Percentiles rank a stretch among this genome's conserved stretches.
These are phyloP conservation scores for Beauveria asiatica DNA, from an alignment of 2,329 filamentous ascomycete genomes.

Conservation along the genomic window DNA sequence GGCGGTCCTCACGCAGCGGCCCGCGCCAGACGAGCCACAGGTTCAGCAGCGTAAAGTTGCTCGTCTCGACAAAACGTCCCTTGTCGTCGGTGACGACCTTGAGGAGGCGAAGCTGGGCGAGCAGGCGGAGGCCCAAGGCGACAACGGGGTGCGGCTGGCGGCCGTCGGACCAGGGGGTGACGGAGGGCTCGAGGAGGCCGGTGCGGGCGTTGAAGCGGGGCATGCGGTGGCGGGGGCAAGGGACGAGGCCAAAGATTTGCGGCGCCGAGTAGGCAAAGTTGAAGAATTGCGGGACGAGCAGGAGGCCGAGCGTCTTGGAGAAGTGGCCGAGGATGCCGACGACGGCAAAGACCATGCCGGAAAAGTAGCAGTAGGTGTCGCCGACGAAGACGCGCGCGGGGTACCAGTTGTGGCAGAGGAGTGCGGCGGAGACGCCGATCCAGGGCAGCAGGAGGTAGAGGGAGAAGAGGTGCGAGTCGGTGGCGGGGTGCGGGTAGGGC, in stretches of 20 bases:
- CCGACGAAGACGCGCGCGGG: constrained; percentile 92
- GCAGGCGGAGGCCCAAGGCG: constrained; percentile 53
- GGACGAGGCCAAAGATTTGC: constrained; percentile 82
- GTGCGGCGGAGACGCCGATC: constrained; percentile 79
- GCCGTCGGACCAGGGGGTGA: constrained; percentile 62
- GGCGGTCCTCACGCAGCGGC: constrained; percentile 75
- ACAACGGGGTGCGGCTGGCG: constrained; percentile 61
- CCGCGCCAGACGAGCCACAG: constrained; percentile 95
- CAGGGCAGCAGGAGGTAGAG: constrained; percentile 92
- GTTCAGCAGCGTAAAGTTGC: constrained; percentile 89
- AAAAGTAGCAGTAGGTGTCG: constrained; percentile 99
- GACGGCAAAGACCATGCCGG: constrained; percentile 96
- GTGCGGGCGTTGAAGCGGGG: constrained; percentile 81
- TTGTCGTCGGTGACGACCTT: constrained; percentile 57
- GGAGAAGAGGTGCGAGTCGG: constrained; percentile 91
- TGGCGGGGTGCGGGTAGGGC: constrained; percentile 83
- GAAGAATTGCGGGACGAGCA: constrained; percentile 89
- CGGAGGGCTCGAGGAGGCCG: constrained; percentile 77
- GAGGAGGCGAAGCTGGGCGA: constrained; percentile 61
- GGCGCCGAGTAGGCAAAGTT: constrained; percentile 93
- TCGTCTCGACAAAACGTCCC: constrained; percentile 67
- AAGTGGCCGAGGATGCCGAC: constrained; percentile 96
- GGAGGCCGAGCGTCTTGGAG: constrained; percentile 86
- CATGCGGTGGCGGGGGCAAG: constrained; percentile 86
- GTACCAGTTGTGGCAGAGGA: constrained; percentile 91